Evolutionary conservation across 2,329 filamentous ascomycete species (phyloP).

Genomic region (Fusarium sp.): DNA sequence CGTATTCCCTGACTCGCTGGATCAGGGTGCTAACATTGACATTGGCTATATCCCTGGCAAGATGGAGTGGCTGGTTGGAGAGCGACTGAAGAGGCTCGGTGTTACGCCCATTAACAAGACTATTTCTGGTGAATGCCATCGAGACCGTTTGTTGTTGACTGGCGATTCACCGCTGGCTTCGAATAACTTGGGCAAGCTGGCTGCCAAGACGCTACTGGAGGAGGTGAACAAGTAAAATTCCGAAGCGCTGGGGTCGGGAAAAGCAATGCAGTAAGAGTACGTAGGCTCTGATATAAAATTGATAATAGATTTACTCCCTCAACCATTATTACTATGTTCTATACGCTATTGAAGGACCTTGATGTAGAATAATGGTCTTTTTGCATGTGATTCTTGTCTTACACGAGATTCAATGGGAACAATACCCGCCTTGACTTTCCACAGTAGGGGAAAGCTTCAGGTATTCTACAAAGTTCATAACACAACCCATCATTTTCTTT

Average conservation of each 20-base stretch:
- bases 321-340: too few species aligned
- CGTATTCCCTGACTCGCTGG: neutral
- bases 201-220: neutral
- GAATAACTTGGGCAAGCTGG: neutral
- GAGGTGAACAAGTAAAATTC: neutral
- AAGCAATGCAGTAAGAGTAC: rapidly evolving
- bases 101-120: neutral
- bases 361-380: too few species aligned
- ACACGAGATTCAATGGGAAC: rapidly evolving
- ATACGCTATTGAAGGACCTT: rapidly evolving
- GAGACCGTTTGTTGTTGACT: neutral
- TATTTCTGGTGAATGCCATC: neutral
- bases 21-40: neutral
- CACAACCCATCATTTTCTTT: rapidly evolving
- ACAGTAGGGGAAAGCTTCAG: rapidly evolving
- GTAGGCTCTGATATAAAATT: neutral
- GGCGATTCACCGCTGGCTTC: neutral
- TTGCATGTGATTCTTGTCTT: too few species aligned
- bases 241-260: rapidly evolving
- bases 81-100: neutral
- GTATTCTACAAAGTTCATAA: too few species aligned
- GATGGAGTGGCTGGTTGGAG: neutral
- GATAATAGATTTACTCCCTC: too few species aligned
- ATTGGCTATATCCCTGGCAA: conserved; percentile 5
- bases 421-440: too few species aligned